Evolutionary conservation across 805 yeast genomes (phyloP), one percentile per base, ranked within the genome.

Genomic region (Saturnispora dispora): DNA sequence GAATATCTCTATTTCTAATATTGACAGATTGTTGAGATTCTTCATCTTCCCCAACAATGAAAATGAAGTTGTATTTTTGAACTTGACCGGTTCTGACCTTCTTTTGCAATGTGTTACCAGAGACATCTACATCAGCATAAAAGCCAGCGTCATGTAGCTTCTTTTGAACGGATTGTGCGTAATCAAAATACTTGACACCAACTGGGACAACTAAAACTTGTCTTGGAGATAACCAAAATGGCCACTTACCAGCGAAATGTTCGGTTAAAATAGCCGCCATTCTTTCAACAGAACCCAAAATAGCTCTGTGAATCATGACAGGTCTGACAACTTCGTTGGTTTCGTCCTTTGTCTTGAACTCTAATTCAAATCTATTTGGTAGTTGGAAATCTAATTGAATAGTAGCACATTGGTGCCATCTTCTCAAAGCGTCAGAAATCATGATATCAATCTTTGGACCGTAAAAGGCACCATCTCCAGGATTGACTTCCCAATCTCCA

Each of bases 221-320:
- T 75, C 99, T 85, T 64, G 99, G 99, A n/a, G 98, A 90, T 67
- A 93, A 78, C 99, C 99, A 93, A 79, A 93, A 88, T 65, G 99
- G 99, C 99, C 99, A 93, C 70, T 89, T 93, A 64, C 99, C 99
- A 66, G 90, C 96, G 73, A 77, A 93, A 75, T 93, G 99, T 73
- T 93, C 99, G 53, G 96, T 90, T 70, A 93, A 81, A 62, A 93
- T 91, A 57, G 97, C 99, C 57, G 96, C 87, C 98, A 93, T 90
- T 78, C 99, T 87, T 78, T 93, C 99, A 55, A 93, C 95, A 45
- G 96, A 88, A 60, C 99, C 99, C 66, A 91, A 79, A 59, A 93
- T 88, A 59, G 99, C 99, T 74, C 99, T 87, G 76, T 93, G 99
- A 65, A 93, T 91, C 98, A 93, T 93, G 51, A 93, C 99, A 48